Evolutionary conservation across 2,329 filamentous ascomycete genomes (phyloP).

Genomic region (Fusarium transvaalense): DNA sequence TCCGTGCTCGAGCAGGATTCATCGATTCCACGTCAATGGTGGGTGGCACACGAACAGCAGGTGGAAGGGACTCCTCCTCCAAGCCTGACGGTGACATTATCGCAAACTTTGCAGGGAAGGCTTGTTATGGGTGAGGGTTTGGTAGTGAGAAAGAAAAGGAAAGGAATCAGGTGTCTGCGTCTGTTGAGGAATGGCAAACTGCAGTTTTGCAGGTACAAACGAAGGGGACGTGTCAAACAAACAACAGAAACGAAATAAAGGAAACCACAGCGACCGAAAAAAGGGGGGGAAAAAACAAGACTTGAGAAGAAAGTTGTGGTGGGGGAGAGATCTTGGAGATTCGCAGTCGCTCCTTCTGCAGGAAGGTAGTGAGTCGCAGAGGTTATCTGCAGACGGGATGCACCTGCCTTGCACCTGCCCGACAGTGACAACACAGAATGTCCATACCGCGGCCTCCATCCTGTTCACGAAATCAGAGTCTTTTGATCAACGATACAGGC

Average conservation of each 20-base stretch:
- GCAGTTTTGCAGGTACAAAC: background rate
- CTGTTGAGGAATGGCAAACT: background rate
- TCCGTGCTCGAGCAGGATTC: conserved; percentile 48
- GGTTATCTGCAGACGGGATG: conserved; percentile 1
- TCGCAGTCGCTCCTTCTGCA: conserved; percentile 10
- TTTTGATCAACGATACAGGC: background rate
- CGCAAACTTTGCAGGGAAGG: background rate
- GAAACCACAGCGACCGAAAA: too few species aligned
- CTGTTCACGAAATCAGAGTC: background rate
- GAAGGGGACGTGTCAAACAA: background rate
- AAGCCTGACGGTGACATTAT: conserved; percentile 13
- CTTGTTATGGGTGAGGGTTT: background rate
- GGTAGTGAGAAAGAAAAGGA: background rate
- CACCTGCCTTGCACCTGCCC: conserved; percentile 8
- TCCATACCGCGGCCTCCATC: too few species aligned
- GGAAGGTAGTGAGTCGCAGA: background rate
- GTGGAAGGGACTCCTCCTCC: conserved; percentile 1
- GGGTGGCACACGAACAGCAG: conserved; percentile 5
- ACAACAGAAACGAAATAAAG: background rate
- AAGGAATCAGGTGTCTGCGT: background rate
- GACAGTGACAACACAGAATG: background rate
- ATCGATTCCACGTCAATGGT: conserved; percentile 30
- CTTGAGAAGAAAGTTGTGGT: background rate
- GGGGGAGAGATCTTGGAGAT: background rate
- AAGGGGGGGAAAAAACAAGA: background rate